These are phyloP conservation scores for Phaseolus lunatus DNA, from an alignment of 306 rosid species.

Conservation along the genomic window DNA sequence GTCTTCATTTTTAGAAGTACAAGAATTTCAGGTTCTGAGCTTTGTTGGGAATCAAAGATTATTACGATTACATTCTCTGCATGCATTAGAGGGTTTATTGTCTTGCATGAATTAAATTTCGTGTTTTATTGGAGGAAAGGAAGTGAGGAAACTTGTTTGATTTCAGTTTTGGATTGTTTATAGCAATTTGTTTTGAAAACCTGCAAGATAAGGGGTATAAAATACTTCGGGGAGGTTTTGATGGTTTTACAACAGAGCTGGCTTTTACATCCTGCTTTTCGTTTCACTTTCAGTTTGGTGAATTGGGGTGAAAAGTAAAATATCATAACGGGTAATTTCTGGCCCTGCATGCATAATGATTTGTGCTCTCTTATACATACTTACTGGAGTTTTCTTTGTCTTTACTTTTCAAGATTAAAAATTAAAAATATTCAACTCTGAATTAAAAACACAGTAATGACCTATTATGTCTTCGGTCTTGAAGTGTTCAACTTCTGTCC, in stretches of 20 bases:
- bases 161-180: neutral
- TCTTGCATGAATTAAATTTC: constrained; percentile 23
- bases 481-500: neutral
- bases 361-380: neutral
- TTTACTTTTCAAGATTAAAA: constrained; percentile 6
- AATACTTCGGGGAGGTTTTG: neutral
- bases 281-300: constrained; percentile 23
- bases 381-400: neutral
- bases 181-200: neutral
- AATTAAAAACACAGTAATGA: constrained; percentile 17
- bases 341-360: constrained; percentile 4
- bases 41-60: constrained; percentile 1
- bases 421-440: constrained; percentile 1
- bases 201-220: constrained; percentile 11
- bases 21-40: neutral
- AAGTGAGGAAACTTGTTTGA: neutral
- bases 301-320: constrained; percentile 19
- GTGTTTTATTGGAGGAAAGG: neutral
- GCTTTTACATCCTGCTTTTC: constrained; percentile 17
- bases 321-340: neutral
- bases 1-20: too few species aligned
- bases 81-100: constrained; percentile 34
- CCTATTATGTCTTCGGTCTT: neutral
- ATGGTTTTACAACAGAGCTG: neutral
- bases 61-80: constrained; percentile 10